Conservation (phyloP, 2,329 filamentous ascomycete genomes). For the Cadophora malorum region DNA sequence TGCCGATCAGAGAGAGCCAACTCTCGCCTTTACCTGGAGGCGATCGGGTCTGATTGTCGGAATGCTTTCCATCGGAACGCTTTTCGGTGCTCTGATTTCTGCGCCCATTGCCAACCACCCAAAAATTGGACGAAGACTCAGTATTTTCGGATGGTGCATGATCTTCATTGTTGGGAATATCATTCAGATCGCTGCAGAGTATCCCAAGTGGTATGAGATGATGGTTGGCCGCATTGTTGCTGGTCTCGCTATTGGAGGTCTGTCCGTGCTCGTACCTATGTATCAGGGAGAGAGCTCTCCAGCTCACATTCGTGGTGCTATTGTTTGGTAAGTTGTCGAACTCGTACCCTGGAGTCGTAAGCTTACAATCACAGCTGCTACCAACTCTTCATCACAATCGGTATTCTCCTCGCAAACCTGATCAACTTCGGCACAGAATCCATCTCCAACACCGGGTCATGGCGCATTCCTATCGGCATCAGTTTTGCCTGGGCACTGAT, state of each 20-base stretch:
- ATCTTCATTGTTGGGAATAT: slow-evolving; percentile 70
- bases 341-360: no score
- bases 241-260: slow-evolving; percentile 70
- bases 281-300: slow-evolving; percentile 71
- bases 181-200: slow-evolving; percentile 65
- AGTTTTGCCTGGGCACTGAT: slow-evolving; percentile 60
- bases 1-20: slow-evolving; percentile 48
- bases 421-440: slow-evolving; percentile 58
- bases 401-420: slow-evolving; percentile 64
- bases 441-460: slow-evolving; percentile 53
- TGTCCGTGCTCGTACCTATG: slow-evolving; percentile 71
- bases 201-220: slow-evolving; percentile 65
- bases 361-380: slow-evolving; percentile 57
- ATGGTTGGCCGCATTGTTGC: slow-evolving; percentile 56
- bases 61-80: slow-evolving; percentile 76
- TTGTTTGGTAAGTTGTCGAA: slow-evolving; percentile 50
- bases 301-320: slow-evolving; percentile 65
- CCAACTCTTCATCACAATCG: slow-evolving; percentile 76
- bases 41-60: slow-evolving; percentile 69
- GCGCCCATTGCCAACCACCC: slow-evolving; percentile 67
- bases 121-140: slow-evolving; percentile 63
- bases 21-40: slow-evolving; percentile 54
- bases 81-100: slow-evolving; percentile 78
- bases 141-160: slow-evolving; percentile 58
- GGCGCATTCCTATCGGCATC: slow-evolving; percentile 67